Evolutionary conservation across 768 basidiomycete genomes (phyloP).

Genomic region (Coprinellus micaceus): DNA sequence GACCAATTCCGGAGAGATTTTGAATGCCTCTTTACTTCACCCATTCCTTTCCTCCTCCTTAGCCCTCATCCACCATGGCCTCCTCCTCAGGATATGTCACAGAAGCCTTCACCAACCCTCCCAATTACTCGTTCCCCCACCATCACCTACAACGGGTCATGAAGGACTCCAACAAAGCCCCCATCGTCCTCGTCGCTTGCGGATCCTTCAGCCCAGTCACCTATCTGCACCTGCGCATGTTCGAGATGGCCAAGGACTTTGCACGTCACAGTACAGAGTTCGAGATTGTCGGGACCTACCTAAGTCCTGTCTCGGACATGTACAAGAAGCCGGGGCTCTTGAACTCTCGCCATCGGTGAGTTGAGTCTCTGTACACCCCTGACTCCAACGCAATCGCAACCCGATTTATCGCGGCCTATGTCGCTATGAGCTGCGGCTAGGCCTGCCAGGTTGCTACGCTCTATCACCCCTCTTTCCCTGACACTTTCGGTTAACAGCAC

Average conservation of each 20-base stretch:
- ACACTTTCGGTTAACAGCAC: slow-evolving; percentile 13
- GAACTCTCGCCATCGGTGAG: slow-evolving; percentile 84
- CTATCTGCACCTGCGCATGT: slow-evolving; percentile 98
- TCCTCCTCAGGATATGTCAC: slow-evolving; percentile 27
- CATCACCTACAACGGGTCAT: slow-evolving; percentile 59
- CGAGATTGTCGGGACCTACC: slow-evolving; percentile 92
- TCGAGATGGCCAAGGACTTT: slow-evolving; percentile 99
- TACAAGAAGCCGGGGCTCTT: slow-evolving; percentile 97
- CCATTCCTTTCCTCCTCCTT: slow-evolving; percentile 11
- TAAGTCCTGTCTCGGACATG: slow-evolving; percentile 92
- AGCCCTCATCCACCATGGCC: slow-evolving; percentile 23
- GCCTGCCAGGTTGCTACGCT: background rate
- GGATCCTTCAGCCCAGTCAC: slow-evolving; percentile 98
- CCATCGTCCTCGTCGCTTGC: slow-evolving; percentile 93
- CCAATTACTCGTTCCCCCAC: slow-evolving; percentile 63
- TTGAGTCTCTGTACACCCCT: slow-evolving; percentile 18
- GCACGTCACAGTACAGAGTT: slow-evolving; percentile 88
- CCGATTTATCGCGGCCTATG: background rate
- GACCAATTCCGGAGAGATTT: background rate
- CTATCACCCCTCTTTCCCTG: background rate
- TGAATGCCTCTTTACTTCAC: background rate
- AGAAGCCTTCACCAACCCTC: slow-evolving; percentile 57
- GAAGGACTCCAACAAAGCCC: slow-evolving; percentile 64
- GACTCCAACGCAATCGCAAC: slow-evolving; percentile 3
- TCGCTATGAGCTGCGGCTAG: background rate